phyloP scores from a whole-genome alignment of 1,284 basidiomycete genomes.

The Leucoagaricus sp. region DNA sequence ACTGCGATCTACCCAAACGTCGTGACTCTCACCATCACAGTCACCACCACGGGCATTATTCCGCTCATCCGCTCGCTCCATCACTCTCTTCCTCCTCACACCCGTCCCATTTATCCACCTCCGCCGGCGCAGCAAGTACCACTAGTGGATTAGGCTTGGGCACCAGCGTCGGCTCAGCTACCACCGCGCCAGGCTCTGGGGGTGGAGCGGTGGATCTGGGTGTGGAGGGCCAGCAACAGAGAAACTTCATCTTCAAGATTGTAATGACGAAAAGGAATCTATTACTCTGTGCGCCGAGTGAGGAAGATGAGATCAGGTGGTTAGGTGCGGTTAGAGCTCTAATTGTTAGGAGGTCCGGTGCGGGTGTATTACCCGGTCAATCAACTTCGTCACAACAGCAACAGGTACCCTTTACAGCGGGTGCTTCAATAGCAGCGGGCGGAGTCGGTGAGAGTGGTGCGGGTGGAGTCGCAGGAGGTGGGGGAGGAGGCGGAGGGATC shows the following conservation, averaged over 20 bases:
- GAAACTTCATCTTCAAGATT: constrained; percentile 79
- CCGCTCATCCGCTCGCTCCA: constrained; percentile 35
- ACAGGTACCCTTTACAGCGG: not conserved
- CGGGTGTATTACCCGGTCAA: constrained; percentile 30
- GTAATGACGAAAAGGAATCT: constrained; percentile 92
- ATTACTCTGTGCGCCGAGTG: constrained; percentile 90
- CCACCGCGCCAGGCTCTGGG: not conserved
- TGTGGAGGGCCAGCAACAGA: not conserved
- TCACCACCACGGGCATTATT: constrained; percentile 21
- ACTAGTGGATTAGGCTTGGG: constrained; percentile 28
- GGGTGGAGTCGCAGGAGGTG: not conserved
- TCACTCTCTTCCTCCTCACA: constrained; percentile 27
- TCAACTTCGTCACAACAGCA: constrained; percentile 4
- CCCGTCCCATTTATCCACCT: constrained; percentile 27
- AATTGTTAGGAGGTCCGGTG: constrained; percentile 66
- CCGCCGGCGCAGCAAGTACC: not conserved
- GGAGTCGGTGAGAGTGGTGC: not conserved
- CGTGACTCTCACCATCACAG: not conserved
- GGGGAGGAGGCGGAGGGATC: constrained; percentile 15
- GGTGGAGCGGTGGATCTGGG: not conserved
- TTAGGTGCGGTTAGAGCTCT: constrained; percentile 91
- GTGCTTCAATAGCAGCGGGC: not conserved
- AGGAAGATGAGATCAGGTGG: constrained; percentile 99
- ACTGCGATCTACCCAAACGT: constrained; percentile 65
- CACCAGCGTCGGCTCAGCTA: not conserved